A percentile compares a stretch with the other conserved stretches of the same genome.
phyloP scores from a whole-genome alignment of 306 rosid genomes.

The Sphenostylis stenocarpa region DNA sequence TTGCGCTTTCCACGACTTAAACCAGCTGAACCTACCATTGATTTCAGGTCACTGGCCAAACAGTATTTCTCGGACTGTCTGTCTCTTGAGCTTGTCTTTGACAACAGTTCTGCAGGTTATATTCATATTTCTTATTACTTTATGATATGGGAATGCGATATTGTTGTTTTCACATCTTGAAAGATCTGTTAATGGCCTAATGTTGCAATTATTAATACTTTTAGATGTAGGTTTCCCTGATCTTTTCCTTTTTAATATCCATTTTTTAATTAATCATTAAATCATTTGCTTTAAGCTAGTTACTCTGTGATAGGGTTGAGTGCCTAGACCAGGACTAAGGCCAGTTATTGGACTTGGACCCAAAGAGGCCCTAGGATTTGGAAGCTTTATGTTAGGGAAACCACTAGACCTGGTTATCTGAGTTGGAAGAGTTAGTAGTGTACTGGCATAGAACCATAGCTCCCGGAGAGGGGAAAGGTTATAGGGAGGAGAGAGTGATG shows the following conservation, averaged over 20 bases:
- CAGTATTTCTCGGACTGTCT: conserved; percentile 84
- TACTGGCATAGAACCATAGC: background rate
- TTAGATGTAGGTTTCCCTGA: conserved; percentile 16
- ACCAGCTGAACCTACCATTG: conserved; percentile 71
- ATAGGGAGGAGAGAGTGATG: background rate
- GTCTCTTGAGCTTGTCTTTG: conserved; percentile 82
- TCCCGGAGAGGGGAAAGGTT: background rate
- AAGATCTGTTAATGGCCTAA: conserved; percentile 7
- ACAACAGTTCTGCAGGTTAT: conserved; percentile 80
- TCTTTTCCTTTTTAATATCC: background rate
- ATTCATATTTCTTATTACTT: conserved; percentile 26
- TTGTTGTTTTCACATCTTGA: conserved; percentile 20
- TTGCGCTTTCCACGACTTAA: conserved; percentile 87
- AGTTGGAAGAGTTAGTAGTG: background rate
- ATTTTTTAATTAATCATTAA: background rate
- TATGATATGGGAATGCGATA: conserved; percentile 18
- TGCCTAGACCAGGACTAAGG: background rate
- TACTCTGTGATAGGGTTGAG: background rate
- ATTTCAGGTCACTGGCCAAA: conserved; percentile 91
- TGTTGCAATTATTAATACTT: conserved; percentile 20
- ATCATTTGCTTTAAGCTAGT: conserved; percentile 25
- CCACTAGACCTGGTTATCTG: background rate
- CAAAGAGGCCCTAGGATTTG: background rate
- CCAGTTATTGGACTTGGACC: background rate
- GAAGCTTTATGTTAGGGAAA: background rate